Percentiles rank a stretch among this genome's conserved stretches.
These are phyloP conservation scores for Plasmodium blacklocki DNA, from an alignment of 169 alveolate genomes.

Conservation along the genomic window DNA sequence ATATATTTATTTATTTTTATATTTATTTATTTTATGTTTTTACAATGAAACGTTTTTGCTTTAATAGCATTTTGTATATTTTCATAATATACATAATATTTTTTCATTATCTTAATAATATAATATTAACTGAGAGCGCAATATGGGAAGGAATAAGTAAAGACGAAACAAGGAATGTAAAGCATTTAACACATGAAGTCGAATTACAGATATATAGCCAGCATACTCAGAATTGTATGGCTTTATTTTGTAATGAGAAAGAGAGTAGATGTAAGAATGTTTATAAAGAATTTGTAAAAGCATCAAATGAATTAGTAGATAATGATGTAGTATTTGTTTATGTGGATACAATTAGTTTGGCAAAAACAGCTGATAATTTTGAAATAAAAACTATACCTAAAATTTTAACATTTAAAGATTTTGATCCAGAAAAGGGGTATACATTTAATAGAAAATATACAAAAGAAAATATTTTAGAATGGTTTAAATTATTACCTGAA, in stretches of 20 bases:
- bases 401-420: slow-evolving; percentile 64
- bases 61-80: too few relatives aligned
- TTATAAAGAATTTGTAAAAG: slow-evolving; percentile 53
- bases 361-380: slow-evolving; percentile 73
- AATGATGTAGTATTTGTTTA: slow-evolving; percentile 52
- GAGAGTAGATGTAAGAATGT: slow-evolving; percentile 52
- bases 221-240: slow-evolving; percentile 55
- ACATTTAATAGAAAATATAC: slow-evolving; percentile 58
- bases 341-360: slow-evolving; percentile 32
- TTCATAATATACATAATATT: too few relatives aligned
- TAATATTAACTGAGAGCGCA: not conserved
- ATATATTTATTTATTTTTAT: too few relatives aligned
- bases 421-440: slow-evolving; percentile 73
- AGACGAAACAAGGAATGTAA: slow-evolving; percentile 42
- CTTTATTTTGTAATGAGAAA: slow-evolving; percentile 65
- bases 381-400: slow-evolving; percentile 37
- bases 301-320: slow-evolving; percentile 35
- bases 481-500: slow-evolving; percentile 42
- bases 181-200: slow-evolving; percentile 68
- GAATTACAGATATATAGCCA: slow-evolving; percentile 72
- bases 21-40: too few relatives aligned
- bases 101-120: too few relatives aligned
- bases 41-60: too few relatives aligned
- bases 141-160: slow-evolving; percentile 57
- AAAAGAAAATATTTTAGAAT: slow-evolving; percentile 64